Base-by-base conservation (phyloP, 306 rosid species). In the Cucumis hystrix region DNA sequence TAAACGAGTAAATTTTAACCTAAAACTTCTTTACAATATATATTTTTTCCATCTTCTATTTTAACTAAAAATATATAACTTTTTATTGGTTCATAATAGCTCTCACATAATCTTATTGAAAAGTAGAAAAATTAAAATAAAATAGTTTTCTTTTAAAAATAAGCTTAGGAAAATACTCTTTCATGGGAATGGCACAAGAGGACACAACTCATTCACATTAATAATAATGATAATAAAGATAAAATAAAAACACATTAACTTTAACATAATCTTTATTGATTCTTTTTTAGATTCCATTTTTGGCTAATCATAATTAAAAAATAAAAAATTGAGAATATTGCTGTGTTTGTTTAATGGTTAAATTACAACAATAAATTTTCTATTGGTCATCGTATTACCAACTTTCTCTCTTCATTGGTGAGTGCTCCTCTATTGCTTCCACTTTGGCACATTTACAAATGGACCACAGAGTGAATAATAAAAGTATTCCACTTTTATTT, bases 161-260 rank as follows among this genome's bases (percentile, higher is more conserved):
- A 40, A 18, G 5, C 39, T 45, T 43, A 3, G 43, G 11, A 69
- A 69, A 6, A 37, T 3, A 5, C 7, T 45, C 12, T 45, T 21
- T 69, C 75, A 69, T 69, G 75, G 21, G 75, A 69, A 69, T 45
- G 51, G 57, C 75, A 69, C 20, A 69, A 69, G 75, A 45, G 58
- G 58, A 45, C 75, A 69, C 75, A 69, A 69, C 75, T 47, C 75
- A 69, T 69, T 23, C 75, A 69, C 75, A 56, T 3, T 11, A 5
- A 11, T 4, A 47, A 47, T 0, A 43, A 43, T 7, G 7, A 41
- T 41, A 33, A 33, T 33, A 33, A 6, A 5, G 6, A 39, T 7
- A 45, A 11, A 45, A 45, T 2, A 10, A 58, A 12, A 63, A 4
- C 9, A 66, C 18, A 40, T 20, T 16, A 59, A n/a, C 30, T 67